Conservation (phyloP, 495 filamentous ascomycete genomes). For the Haplographium delicatum region DNA sequence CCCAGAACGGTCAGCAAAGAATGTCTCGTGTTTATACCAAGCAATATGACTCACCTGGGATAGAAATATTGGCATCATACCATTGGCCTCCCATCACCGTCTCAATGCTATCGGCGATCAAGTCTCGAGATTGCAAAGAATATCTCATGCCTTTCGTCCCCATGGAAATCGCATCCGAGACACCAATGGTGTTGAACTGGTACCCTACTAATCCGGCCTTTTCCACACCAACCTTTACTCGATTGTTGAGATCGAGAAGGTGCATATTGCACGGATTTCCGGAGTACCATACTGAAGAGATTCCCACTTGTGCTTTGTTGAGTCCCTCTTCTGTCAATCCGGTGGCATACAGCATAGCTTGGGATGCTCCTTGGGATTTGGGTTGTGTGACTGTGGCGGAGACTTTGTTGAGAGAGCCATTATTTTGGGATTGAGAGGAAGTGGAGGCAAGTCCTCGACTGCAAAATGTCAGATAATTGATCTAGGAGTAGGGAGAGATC, state of each 20-base stretch:
- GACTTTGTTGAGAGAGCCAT: constrained; percentile 67
- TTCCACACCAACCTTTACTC: constrained; percentile 79
- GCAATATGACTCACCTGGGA: too few relatives aligned
- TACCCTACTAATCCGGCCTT: constrained; percentile 73
- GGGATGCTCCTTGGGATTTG: constrained; percentile 94
- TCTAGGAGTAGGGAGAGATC: neutral
- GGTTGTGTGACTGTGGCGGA: constrained; percentile 85
- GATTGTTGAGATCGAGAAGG: constrained; percentile 77
- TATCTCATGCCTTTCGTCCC: constrained; percentile 88
- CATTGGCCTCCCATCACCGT: constrained; percentile 98
- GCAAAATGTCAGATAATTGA: neutral
- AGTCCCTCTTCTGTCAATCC: constrained; percentile 79
- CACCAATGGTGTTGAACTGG: constrained; percentile 98
- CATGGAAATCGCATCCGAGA: constrained; percentile 82
- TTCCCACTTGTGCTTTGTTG: constrained; percentile 92
- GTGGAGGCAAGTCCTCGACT: constrained; percentile 48
- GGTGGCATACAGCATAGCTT: constrained; percentile 98
- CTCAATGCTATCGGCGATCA: constrained; percentile 97
- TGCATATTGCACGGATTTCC: constrained; percentile 99
- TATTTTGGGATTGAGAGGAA: constrained; percentile 31
- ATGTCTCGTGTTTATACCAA: too few relatives aligned
- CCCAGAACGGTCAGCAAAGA: too few relatives aligned
- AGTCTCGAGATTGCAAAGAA: constrained; percentile 86
- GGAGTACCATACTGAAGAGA: constrained; percentile 84
- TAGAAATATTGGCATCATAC: constrained; percentile 98